A percentile compares a stretch with the other conserved stretches of the same genome.
phyloP scores from a whole-genome alignment of 75 land plant genomes.

The Picea sitchensis region DNA sequence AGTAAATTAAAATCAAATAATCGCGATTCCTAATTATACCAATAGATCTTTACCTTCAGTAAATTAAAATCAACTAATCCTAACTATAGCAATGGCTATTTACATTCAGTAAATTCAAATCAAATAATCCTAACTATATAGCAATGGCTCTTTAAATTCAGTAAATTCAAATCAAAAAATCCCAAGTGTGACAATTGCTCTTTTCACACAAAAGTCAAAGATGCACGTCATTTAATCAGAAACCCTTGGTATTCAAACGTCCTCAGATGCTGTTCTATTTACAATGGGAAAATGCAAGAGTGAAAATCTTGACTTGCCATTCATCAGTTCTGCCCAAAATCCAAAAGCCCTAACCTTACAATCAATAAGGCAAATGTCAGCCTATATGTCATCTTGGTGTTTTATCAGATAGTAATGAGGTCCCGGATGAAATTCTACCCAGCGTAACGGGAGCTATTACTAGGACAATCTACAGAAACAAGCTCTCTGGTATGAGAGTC shows the following conservation, averaged over 20 bases:
- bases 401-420: background rate
- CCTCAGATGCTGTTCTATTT: background rate
- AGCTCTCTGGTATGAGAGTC: background rate
- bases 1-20: too few species aligned
- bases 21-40: too few species aligned
- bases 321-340: background rate
- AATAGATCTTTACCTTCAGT: too few species aligned
- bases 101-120: too few species aligned
- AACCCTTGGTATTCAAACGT: background rate
- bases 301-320: background rate
- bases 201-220: background rate
- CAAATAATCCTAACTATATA: too few species aligned
- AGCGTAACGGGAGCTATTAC: background rate
- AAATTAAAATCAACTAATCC: too few species aligned
- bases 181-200: too few species aligned
- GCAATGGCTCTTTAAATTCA: too few species aligned
- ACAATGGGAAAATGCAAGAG: slow-evolving; percentile 1
- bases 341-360: background rate
- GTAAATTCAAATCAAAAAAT: too few species aligned
- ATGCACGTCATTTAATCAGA: background rate
- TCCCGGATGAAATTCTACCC: background rate
- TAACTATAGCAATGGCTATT: too few species aligned
- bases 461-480: background rate
- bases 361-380: slow-evolving; percentile 3
- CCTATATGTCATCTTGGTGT: background rate